These are phyloP conservation scores for Adansonia digitata DNA, from an alignment of 345 rosid genomes.

Conservation along the genomic window DNA sequence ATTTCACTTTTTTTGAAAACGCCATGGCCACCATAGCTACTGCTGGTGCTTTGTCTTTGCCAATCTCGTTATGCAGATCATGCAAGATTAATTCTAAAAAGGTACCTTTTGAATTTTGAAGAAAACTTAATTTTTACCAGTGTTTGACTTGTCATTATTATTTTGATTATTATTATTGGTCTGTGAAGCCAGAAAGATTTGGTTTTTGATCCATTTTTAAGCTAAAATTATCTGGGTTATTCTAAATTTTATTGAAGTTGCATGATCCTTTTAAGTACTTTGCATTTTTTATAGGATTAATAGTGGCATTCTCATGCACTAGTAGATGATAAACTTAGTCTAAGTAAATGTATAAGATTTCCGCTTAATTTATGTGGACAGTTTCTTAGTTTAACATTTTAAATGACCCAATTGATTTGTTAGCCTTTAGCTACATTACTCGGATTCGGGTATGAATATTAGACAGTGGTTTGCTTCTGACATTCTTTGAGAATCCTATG, in stretches of 20 bases:
- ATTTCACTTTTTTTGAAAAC: slow-evolving; percentile 13
- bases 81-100: slow-evolving; percentile 46
- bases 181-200: not conserved
- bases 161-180: not conserved
- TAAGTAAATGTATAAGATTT: not conserved
- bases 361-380: slow-evolving; percentile 1
- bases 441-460: too few species aligned
- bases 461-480: too few species aligned
- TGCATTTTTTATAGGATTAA: not conserved
- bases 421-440: too few species aligned
- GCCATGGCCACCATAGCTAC: slow-evolving; percentile 78
- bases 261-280: not conserved
- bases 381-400: not conserved
- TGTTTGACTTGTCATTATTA: not conserved
- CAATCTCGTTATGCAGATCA: slow-evolving; percentile 54
- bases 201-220: not conserved
- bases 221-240: not conserved
- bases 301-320: not conserved
- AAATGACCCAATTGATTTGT: not conserved
- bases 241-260: not conserved
- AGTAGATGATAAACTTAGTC: not conserved
- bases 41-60: slow-evolving; percentile 68
- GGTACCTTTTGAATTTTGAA: slow-evolving; percentile 37
- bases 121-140: not conserved
- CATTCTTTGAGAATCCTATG: too few species aligned